Base-by-base conservation (phyloP, 1,284 basidiomycete species). In the Ceratobasidium theobromae region DNA sequence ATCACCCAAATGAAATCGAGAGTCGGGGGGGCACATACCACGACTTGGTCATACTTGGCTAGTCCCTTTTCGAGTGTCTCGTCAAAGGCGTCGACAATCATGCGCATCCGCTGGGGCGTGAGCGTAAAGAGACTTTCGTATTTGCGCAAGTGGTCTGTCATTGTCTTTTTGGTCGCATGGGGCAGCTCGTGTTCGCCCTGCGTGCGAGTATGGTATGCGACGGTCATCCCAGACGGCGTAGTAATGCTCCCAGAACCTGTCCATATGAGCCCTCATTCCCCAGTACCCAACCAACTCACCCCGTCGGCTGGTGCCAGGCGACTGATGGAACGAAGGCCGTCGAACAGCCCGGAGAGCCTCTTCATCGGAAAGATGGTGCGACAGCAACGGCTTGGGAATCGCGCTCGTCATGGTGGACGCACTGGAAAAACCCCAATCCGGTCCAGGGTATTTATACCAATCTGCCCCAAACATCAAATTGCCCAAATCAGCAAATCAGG, bases 11-110 rank as follows among this genome's bases (percentile, higher is more conserved):
- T 21, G 9, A 35, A 54, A 25, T 48, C 64, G 66, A 35, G 69
- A 67, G 30, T 52, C 40, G 38, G 41, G 33, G 48, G 25, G 38
- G 72, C 68, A 86, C 93, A 75, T 75, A 96, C 94, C 75, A 99
- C 95, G 55, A 91, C 82, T 79, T 98, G 92, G 16, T 86, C 85
- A 33, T 83, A 80, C 78, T 96, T 90, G 71, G 90, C 80, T 58
- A 99, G 80, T 21, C 96, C 96, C 21, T 85, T 78, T 73, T 97
- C 93, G 25, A 99, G 84, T 0, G 91, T 88, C 66, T 96, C 93
- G 75, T 95, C 89, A 79, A 99, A 97, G 1, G 94, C 89, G 73
- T 97, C 90, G 28, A 95, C 94, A 75, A 99, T 98, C 86, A 95
- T 96, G 67, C 94, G 85, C 93, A 97, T 96, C 70, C 94, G 80